Percentiles rank a stretch among this genome's conserved stretches.
These are phyloP conservation scores for Phytomonas francai DNA, from an alignment of 208 protist genomes.

Conservation along the genomic window DNA sequence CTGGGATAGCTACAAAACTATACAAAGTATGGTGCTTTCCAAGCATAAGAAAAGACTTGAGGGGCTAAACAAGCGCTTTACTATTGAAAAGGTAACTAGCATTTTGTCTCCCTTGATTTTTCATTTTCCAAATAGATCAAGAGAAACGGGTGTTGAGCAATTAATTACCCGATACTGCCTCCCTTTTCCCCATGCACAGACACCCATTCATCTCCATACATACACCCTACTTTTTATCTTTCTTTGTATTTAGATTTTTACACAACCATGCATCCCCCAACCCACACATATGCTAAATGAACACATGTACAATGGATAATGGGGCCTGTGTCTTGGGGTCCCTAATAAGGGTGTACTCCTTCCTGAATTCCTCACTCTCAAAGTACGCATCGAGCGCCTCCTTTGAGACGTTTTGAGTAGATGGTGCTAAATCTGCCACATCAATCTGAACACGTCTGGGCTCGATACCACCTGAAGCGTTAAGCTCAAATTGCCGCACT, in stretches of 20 bases:
- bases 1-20: neutral
- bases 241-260: neutral
- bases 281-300: conserved; percentile 14
- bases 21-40: neutral
- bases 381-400: conserved; percentile 80
- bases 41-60: neutral
- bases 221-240: neutral
- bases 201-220: neutral
- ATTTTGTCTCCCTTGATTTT: neutral
- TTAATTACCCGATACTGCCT: neutral
- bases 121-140: neutral
- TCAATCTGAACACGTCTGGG: conserved; percentile 73
- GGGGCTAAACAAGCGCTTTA: neutral
- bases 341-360: conserved; percentile 77
- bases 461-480: conserved; percentile 72
- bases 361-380: conserved; percentile 68
- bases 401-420: conserved; percentile 69
- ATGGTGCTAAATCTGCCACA: conserved; percentile 68
- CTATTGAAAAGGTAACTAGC: neutral
- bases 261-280: neutral
- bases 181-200: neutral
- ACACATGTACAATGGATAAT: conserved; percentile 73
- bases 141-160: neutral
- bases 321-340: conserved; percentile 60
- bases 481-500: conserved; percentile 77